phyloP scores from a whole-genome alignment of 805 yeast species.

The Dipodascopsis uninucleata region DNA sequence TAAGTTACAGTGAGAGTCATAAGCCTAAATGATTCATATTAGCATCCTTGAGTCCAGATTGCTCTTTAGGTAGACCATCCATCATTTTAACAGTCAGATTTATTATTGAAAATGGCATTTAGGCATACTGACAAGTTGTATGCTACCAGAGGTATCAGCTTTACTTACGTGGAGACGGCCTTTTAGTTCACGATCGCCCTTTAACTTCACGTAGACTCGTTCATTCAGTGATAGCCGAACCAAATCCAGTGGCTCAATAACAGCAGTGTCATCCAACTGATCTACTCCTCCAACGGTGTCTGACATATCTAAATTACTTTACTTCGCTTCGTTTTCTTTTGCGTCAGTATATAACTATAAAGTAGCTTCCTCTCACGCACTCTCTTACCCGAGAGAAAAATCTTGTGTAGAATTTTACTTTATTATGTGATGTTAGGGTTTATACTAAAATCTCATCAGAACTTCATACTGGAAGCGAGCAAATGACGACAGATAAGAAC shows the following conservation, averaged over 20 bases:
- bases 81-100: conserved; percentile 2
- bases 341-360: too few relatives aligned
- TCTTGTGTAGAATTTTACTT: too few relatives aligned
- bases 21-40: too few relatives aligned
- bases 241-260: conserved; percentile 81
- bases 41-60: neutral
- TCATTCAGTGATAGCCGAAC: conserved; percentile 85
- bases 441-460: too few relatives aligned
- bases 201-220: conserved; percentile 75
- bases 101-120: neutral
- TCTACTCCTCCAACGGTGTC: conserved; percentile 10
- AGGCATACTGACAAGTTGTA: neutral
- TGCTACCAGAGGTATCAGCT: neutral
- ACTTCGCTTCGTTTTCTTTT: too few relatives aligned
- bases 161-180: conserved; percentile 75
- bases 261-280: conserved; percentile 16
- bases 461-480: too few relatives aligned
- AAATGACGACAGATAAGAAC: too few relatives aligned
- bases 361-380: too few relatives aligned
- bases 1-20: conserved; percentile 94
- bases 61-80: conserved; percentile 6
- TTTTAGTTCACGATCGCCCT: conserved; percentile 89
- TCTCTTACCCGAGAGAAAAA: too few relatives aligned
- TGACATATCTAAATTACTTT: conserved; percentile 16
- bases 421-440: too few relatives aligned